Conservation (phyloP, 176 grass and related monocot species). For the Juncus effusus region DNA sequence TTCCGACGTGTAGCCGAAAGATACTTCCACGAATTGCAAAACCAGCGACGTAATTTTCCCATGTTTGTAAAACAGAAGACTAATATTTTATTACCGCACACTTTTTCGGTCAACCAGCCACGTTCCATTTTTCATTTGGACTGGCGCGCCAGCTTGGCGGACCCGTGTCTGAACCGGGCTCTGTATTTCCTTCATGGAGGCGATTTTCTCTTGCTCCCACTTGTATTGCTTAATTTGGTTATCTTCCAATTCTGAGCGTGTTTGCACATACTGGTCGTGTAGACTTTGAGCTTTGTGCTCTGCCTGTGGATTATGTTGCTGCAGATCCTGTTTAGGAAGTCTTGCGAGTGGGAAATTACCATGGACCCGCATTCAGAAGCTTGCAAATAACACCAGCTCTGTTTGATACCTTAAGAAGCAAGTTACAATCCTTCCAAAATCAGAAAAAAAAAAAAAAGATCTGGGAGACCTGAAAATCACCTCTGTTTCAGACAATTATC, state of each 20-base stretch:
- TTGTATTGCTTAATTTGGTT: constrained; percentile 97
- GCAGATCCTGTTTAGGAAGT: constrained; percentile 88
- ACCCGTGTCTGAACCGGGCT: constrained; percentile 86
- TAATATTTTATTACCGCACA: constrained; percentile 56
- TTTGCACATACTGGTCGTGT: constrained; percentile 88
- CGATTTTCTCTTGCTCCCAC: constrained; percentile 91
- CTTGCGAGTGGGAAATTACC: constrained; percentile 77
- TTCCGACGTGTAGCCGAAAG: constrained; percentile 75
- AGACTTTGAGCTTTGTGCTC: constrained; percentile 81
- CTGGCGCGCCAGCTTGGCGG: constrained; percentile 82
- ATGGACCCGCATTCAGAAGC: too few species aligned
- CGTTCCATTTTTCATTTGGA: constrained; percentile 95
- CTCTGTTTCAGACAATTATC: too few species aligned
- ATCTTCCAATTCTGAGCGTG: constrained; percentile 66
- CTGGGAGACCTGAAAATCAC: too few species aligned
- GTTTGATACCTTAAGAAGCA: too few species aligned
- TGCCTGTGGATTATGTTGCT: constrained; percentile 98
- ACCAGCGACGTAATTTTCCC: constrained; percentile 73
- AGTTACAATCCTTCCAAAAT: too few species aligned
- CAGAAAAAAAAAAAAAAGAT: too few species aligned
- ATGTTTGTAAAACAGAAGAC: constrained; percentile 72
- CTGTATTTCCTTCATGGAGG: constrained; percentile 86
- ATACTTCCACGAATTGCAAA: constrained; percentile 84
- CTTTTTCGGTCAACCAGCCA: constrained; percentile 75
- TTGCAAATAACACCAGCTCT: too few species aligned